Evolutionary conservation across 768 basidiomycete species (phyloP).

Genomic region (Mycena chlorophos): DNA sequence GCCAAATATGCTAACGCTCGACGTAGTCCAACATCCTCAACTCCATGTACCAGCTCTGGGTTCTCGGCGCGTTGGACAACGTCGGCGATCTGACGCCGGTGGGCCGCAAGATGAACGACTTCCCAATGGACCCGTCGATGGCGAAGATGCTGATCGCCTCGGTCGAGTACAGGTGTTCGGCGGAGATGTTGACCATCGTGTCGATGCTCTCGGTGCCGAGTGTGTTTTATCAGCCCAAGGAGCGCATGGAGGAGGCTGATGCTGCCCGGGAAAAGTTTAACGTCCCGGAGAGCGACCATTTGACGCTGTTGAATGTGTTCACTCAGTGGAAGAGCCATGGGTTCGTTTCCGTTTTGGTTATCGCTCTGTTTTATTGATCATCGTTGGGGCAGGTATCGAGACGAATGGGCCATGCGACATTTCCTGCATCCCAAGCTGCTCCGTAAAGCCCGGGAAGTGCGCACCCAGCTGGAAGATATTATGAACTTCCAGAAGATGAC

Average conservation of each 20-base stretch:
- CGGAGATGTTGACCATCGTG: conserved; percentile 97
- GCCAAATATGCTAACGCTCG: background rate
- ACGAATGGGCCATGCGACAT: conserved; percentile 93
- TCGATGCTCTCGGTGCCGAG: conserved; percentile 98
- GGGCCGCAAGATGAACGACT: conserved; percentile 97
- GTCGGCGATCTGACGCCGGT: conserved; percentile 91
- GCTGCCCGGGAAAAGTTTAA: conserved; percentile 98
- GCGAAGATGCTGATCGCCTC: conserved; percentile 98
- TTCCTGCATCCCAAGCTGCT: conserved; percentile 96
- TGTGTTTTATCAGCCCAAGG: conserved; percentile 96
- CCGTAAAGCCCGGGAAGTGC: conserved; percentile 92
- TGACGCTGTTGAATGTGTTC: conserved; percentile 94
- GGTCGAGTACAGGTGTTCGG: conserved; percentile 89
- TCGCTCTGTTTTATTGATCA: conserved; percentile 5
- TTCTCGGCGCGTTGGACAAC: conserved; percentile 95
- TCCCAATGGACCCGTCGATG: conserved; percentile 99
- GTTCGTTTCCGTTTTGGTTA: conserved; percentile 44
- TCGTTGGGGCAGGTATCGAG: conserved; percentile 63
- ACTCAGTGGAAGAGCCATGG: conserved; percentile 97
- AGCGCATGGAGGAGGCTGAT: conserved; percentile 96
- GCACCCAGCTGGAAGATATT: conserved; percentile 94
- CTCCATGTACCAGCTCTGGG: conserved; percentile 99
- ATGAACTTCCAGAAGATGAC: conserved; percentile 99
- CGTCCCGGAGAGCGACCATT: conserved; percentile 96
- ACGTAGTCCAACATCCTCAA: conserved; percentile 90